These are phyloP conservation scores for Diaporthe australafricana DNA, from an alignment of 2,329 filamentous ascomycete genomes.

Conservation along the genomic window DNA sequence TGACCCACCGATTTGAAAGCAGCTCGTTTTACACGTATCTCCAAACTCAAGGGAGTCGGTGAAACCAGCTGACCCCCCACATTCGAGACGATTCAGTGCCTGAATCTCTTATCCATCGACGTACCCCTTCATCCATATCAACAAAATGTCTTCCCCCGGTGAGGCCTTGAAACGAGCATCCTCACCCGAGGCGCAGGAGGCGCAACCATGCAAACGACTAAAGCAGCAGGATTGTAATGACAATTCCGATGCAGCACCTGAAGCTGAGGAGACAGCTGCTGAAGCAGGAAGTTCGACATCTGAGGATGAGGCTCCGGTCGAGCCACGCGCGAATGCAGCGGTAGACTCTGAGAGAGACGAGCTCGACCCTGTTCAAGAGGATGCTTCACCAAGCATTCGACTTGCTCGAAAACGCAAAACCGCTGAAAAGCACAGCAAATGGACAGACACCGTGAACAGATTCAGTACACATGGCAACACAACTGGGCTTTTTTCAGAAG, in stretches of 20 bases:
- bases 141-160: not conserved
- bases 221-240: not conserved
- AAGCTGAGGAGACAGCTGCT: not conserved
- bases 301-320: no score
- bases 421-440: not conserved
- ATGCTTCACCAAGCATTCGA: no score
- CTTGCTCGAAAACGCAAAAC: not conserved
- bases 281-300: not conserved
- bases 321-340: no score
- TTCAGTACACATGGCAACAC: slow-evolving; percentile 2
- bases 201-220: not conserved
- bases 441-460: not conserved
- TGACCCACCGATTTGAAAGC: no score
- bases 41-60: not conserved
- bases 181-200: not conserved
- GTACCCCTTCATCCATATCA: not conserved
- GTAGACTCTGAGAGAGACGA: no score
- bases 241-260: not conserved
- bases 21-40: no score
- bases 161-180: not conserved
- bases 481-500: not conserved
- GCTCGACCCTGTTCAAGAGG: no score
- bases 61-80: not conserved
- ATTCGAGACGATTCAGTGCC: not conserved
- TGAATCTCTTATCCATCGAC: not conserved